These are phyloP conservation scores for Lactifluus subvellereus DNA, from an alignment of 768 basidiomycete genomes.

Conservation along the genomic window DNA sequence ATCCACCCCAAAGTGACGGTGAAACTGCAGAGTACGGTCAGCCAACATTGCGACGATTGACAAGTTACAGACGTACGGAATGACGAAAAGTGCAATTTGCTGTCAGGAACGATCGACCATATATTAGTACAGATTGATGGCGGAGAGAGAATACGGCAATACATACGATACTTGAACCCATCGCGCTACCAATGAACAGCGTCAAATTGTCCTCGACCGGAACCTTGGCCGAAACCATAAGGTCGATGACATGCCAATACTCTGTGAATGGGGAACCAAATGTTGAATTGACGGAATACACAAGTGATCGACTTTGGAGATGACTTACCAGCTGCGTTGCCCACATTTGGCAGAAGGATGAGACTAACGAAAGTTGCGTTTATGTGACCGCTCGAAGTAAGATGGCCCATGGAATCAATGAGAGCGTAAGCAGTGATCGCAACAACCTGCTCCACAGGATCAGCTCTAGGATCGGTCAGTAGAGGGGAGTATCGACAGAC, in stretches of 20 bases:
- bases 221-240: constrained; percentile 60
- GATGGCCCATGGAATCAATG: constrained; percentile 74
- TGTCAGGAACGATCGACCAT: constrained; percentile 28
- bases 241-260: constrained; percentile 69
- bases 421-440: constrained; percentile 57
- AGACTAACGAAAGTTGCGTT: constrained; percentile 80
- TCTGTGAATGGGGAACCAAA: constrained; percentile 37
- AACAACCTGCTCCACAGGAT: constrained; percentile 32
- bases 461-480: not conserved
- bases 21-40: constrained; percentile 40
- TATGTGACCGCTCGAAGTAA: constrained; percentile 53
- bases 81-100: constrained; percentile 83
- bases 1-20: constrained; percentile 77
- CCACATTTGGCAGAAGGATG: constrained; percentile 86
- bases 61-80: constrained; percentile 50
- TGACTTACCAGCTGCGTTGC: constrained; percentile 72
- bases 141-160: not conserved
- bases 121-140: not conserved
- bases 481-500: constrained; percentile 26
- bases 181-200: constrained; percentile 80
- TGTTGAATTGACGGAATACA: constrained; percentile 2
- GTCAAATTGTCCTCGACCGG: constrained; percentile 76
- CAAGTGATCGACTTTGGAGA: not conserved
- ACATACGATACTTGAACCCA: constrained; percentile 75
- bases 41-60: not conserved